A percentile compares a stretch with the other conserved stretches of the same genome.
These are phyloP conservation scores for Dothistroma pini DNA, from an alignment of 2,329 filamentous ascomycete genomes.

Conservation along the genomic window DNA sequence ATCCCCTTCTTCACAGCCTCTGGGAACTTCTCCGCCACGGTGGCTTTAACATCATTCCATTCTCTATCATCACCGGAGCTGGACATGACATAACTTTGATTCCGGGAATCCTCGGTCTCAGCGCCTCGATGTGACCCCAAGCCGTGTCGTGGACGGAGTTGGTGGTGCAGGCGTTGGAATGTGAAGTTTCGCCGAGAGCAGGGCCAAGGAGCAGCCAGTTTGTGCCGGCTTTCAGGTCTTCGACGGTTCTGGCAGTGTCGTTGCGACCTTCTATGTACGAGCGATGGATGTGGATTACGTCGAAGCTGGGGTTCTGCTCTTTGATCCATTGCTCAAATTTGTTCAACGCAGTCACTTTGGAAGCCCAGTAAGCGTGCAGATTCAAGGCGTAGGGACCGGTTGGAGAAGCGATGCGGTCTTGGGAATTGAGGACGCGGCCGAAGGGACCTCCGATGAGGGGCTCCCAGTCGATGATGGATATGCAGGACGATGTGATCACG, in stretches of 20 bases:
- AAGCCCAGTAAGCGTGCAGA: constrained; percentile 28
- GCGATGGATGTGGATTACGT: constrained; percentile 32
- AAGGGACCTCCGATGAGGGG: constrained; percentile 8
- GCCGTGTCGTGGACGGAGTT: constrained; percentile 31
- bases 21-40: constrained; percentile 19
- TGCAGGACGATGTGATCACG: constrained; percentile 40
- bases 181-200: constrained; percentile 16
- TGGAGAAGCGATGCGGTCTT: constrained; percentile 13
- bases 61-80: constrained; percentile 15
- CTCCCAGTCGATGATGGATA: constrained; percentile 18
- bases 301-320: constrained; percentile 27
- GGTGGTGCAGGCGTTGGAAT: neutral
- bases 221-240: constrained; percentile 21
- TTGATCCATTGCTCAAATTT: constrained; percentile 25
- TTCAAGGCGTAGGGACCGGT: constrained; percentile 20
- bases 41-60: constrained; percentile 21
- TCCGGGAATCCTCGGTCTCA: constrained; percentile 23
- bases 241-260: constrained; percentile 25
- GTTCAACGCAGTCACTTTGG: constrained; percentile 27
- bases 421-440: constrained; percentile 10
- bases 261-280: constrained; percentile 33
- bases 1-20: constrained; percentile 8
- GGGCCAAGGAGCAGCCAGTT: constrained; percentile 24
- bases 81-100: constrained; percentile 22
- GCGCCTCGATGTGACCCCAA: constrained; percentile 30